Conservation (phyloP, 768 basidiomycete species). For the Boletus rubroflammeus region DNA sequence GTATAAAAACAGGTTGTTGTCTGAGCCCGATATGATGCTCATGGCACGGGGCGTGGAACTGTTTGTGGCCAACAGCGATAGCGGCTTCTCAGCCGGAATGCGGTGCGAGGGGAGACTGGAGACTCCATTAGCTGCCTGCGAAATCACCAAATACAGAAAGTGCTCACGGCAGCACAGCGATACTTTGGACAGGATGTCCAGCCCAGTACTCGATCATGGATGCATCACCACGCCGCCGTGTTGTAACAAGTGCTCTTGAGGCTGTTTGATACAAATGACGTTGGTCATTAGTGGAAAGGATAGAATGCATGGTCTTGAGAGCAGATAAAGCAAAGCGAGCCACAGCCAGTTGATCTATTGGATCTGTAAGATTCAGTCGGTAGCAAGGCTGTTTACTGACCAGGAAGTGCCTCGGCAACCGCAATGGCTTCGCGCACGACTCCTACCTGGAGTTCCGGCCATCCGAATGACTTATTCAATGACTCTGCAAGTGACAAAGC, state of each 20-base stretch:
- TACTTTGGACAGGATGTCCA: conserved; percentile 70
- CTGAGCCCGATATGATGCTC: conserved; percentile 51
- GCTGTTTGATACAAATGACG: conserved; percentile 72
- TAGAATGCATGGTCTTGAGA: conserved; percentile 64
- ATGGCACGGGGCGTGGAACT: conserved; percentile 36
- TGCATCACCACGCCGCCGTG: conserved; percentile 72
- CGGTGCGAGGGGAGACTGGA: conserved; percentile 68
- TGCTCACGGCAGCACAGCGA: conserved; percentile 73
- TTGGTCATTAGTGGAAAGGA: conserved; percentile 76
- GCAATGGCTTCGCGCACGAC: conserved; percentile 91
- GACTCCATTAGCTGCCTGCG: conserved; percentile 4
- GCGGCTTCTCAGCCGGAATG: conserved; percentile 68
- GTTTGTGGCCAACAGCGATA: conserved; percentile 47
- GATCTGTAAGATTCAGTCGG: conserved; percentile 3
- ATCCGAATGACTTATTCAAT: conserved; percentile 66
- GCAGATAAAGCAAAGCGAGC: conserved; percentile 89
- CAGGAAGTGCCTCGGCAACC: conserved; percentile 87
- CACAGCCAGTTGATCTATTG: conserved; percentile 75
- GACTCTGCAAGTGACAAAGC: conserved; percentile 38
- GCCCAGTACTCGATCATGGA: conserved; percentile 84
- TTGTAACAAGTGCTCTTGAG: conserved; percentile 65
- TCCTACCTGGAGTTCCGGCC: conserved; percentile 93
- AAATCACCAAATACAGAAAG: neutral
- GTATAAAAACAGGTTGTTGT: conserved; percentile 83
- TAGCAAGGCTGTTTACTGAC: conserved; percentile 39